Evolutionary conservation across 148 eudicot genomes (phyloP).

Genomic region (Rheum nobile): DNA sequence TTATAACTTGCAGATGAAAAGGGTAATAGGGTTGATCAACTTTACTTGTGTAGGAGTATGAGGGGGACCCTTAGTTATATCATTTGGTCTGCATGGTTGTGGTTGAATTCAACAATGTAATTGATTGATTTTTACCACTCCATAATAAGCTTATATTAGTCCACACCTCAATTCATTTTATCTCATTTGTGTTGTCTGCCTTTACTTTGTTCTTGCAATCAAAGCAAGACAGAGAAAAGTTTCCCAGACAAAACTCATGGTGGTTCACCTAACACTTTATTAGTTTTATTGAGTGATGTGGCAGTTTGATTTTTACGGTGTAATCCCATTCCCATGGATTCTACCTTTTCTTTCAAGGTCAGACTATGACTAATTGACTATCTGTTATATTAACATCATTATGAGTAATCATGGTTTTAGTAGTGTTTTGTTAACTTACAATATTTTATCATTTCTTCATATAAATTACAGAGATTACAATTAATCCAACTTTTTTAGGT

Average conservation of each 20-base stretch:
- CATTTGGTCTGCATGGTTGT: slow-evolving; percentile 1
- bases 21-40: neutral
- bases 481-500: neutral
- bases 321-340: neutral
- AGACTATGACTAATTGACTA: neutral
- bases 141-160: neutral
- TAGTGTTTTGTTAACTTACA: neutral
- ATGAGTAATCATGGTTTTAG: neutral
- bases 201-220: neutral
- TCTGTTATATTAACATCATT: neutral
- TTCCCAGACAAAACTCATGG: neutral
- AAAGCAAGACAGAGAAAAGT: neutral
- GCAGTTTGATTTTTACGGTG: neutral
- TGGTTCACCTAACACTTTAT: slow-evolving; percentile 2
- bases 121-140: neutral
- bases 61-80: neutral
- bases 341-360: neutral
- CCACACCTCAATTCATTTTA: neutral
- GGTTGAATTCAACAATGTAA: neutral
- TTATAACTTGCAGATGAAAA: neutral
- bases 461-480: neutral
- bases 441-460: neutral
- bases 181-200: slow-evolving; percentile 1
- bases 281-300: neutral
- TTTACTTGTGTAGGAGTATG: neutral